phyloP scores from a whole-genome alignment of 345 rosid species.

The Passiflora organensis region DNA sequence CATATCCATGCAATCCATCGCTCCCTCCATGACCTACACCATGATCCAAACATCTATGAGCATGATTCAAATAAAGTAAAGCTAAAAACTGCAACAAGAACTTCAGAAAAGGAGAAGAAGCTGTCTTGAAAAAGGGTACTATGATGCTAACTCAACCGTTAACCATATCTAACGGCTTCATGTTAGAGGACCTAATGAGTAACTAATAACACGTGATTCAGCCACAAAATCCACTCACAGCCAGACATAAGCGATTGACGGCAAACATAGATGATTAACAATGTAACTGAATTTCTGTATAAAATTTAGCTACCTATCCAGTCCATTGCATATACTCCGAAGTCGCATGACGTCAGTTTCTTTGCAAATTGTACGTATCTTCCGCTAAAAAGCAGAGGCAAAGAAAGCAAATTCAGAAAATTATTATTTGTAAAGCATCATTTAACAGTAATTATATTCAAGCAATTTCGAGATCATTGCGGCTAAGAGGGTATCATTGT shows the following conservation, averaged over 20 bases:
- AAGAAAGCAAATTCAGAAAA: background rate
- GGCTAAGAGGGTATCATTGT: background rate
- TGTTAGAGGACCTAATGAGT: background rate
- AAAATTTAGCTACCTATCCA: conserved; percentile 61
- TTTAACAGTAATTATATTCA: too few species aligned
- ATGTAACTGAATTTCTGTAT: too few species aligned
- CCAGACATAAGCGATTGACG: too few species aligned
- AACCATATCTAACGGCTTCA: background rate
- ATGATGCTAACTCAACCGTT: background rate
- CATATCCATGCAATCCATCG: conserved; percentile 98
- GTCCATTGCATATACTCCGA: conserved; percentile 92
- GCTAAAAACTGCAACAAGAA: too few species aligned
- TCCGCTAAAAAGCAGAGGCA: conserved; percentile 51
- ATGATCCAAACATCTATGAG: too few species aligned
- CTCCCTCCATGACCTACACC: conserved; percentile 94
- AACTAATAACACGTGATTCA: background rate
- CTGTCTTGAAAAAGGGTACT: background rate
- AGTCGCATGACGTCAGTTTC: conserved; percentile 62
- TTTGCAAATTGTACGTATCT: conserved; percentile 84
- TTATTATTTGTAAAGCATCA: background rate
- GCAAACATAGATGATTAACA: too few species aligned
- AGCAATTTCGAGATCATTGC: too few species aligned
- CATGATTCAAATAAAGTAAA: background rate
- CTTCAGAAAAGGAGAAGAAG: too few species aligned
- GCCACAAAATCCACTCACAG: background rate